Evolutionary conservation across 2,329 filamentous ascomycete species (phyloP).

Genomic region (Colletotrichum plurivorum): DNA sequence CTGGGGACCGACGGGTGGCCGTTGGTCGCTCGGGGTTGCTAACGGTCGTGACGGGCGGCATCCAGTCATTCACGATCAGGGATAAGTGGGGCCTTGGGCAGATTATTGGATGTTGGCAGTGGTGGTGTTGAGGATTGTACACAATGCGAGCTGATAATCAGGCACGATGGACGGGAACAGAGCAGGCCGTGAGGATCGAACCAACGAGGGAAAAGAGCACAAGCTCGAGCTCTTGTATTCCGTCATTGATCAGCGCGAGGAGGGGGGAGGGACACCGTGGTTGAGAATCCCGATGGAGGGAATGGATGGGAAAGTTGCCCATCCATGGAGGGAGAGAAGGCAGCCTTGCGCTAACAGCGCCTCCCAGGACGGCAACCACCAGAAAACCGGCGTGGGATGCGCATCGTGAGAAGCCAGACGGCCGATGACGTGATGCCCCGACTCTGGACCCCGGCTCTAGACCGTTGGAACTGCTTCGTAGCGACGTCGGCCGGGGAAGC

Average conservation of each 20-base stretch:
- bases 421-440: constrained; percentile 28
- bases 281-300: background rate
- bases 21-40: background rate
- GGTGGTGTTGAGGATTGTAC: background rate
- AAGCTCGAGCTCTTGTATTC: constrained; percentile 4
- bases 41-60: background rate
- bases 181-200: constrained; percentile 11
- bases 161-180: constrained; percentile 17
- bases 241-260: background rate
- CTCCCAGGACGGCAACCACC: background rate
- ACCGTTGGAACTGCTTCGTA: background rate
- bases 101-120: background rate
- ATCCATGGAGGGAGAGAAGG: constrained; percentile 19
- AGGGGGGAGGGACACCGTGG: background rate
- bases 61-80: background rate
- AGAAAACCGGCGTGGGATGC: background rate
- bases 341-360: constrained; percentile 25
- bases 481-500: background rate
- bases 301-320: background rate
- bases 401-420: background rate
- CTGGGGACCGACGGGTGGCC: background rate
- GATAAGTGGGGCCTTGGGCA: constrained; percentile 3
- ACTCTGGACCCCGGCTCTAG: constrained; percentile 21
- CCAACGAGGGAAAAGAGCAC: background rate
- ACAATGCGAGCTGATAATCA: background rate